Percentiles rank a stretch among this genome's conserved stretches.
Evolutionary conservation across 1,139 yeast species (phyloP).

Genomic region (Blastobotrys aristatus): DNA sequence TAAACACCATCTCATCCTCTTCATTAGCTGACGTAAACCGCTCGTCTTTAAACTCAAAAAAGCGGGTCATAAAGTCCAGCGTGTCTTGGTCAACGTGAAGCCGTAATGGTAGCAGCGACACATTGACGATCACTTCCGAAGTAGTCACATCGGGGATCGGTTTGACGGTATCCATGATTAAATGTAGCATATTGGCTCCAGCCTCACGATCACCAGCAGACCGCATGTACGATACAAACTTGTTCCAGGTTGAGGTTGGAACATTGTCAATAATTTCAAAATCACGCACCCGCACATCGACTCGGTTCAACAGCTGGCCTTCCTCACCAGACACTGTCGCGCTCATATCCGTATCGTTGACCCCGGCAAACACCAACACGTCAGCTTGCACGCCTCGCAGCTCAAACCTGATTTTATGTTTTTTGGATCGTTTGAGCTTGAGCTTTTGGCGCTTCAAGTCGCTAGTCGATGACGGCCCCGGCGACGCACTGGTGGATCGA

Average conservation of each 20-base stretch:
- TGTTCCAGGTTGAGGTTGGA: constrained; percentile 88
- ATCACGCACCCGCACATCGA: constrained; percentile 44
- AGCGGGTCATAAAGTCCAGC: constrained; percentile 72
- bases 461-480: background rate
- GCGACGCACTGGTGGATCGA: constrained; percentile 4
- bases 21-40: constrained; percentile 43
- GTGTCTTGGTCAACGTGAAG: constrained; percentile 92
- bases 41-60: constrained; percentile 71
- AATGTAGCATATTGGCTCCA: constrained; percentile 58
- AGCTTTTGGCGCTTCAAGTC: constrained; percentile 28
- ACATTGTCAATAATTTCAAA: constrained; percentile 70
- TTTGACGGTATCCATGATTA: constrained; percentile 54
- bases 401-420: constrained; percentile 58
- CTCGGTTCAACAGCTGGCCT: constrained; percentile 47
- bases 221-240: constrained; percentile 66
- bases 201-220: constrained; percentile 65
- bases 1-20: constrained; percentile 56
- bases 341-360: constrained; percentile 27
- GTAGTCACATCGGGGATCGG: constrained; percentile 64
- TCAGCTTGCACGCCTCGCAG: constrained; percentile 49
- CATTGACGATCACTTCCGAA: constrained; percentile 57
- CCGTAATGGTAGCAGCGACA: constrained; percentile 65
- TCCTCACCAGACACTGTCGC: constrained; percentile 27
- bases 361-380: constrained; percentile 44
- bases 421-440: constrained; percentile 58